Conservation (phyloP, 129 eudicot genomes). For the Ambrosia trifida region DNA sequence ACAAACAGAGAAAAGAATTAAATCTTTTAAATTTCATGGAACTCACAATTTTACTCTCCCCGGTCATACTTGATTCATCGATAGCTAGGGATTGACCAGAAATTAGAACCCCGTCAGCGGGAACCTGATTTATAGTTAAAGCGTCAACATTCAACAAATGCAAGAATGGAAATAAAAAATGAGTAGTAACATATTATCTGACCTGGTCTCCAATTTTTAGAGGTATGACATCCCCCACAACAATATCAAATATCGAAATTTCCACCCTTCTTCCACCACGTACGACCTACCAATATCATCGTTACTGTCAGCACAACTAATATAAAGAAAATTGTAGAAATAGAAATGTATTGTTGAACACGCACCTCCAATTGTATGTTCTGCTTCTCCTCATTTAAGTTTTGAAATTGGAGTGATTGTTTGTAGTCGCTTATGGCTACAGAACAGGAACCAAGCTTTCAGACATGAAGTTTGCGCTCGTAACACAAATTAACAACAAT, state of each 20-base stretch:
- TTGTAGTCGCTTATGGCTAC: slow-evolving; percentile 86
- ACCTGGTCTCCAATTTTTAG: slow-evolving; percentile 98
- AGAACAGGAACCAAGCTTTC: slow-evolving; percentile 23
- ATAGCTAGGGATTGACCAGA: slow-evolving; percentile 84
- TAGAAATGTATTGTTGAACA: slow-evolving; percentile 2
- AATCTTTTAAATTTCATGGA: not conserved
- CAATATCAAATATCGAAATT: slow-evolving; percentile 58
- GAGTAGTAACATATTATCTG: not conserved
- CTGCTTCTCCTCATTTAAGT: slow-evolving; percentile 57
- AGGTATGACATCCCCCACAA: slow-evolving; percentile 74
- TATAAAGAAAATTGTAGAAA: not conserved
- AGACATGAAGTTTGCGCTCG: not conserved
- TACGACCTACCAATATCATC: slow-evolving; percentile 44
- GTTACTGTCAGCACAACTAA: slow-evolving; percentile 17
- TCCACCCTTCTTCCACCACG: slow-evolving; percentile 50
- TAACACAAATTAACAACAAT: not conserved
- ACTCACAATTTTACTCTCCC: slow-evolving; percentile 93
- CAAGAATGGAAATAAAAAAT: slow-evolving; percentile 6
- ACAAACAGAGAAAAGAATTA: slow-evolving; percentile 3
- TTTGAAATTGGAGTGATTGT: slow-evolving; percentile 86
- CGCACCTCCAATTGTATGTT: slow-evolving; percentile 69
- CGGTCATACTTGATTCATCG: slow-evolving; percentile 98
- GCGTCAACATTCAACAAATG: slow-evolving; percentile 18
- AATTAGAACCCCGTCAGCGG: slow-evolving; percentile 85
- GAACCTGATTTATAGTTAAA: slow-evolving; percentile 51